Evolutionary conservation across 192 early-diverging fungal genomes (phyloP).

Genomic region (Mortierella antarctica): DNA sequence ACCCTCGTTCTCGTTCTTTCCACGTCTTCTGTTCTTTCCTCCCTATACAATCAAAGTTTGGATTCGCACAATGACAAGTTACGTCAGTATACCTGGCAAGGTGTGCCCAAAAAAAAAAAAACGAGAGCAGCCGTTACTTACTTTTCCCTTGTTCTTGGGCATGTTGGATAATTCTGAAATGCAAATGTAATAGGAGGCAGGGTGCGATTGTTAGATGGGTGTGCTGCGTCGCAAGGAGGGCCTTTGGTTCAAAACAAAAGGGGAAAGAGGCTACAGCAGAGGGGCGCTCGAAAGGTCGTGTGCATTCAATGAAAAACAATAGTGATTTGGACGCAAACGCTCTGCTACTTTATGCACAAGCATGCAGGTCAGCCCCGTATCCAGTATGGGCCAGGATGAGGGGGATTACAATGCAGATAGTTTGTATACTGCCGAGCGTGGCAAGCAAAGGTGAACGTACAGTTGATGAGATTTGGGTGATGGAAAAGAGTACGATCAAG

Average conservation of each 20-base stretch:
- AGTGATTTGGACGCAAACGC: too few relatives aligned
- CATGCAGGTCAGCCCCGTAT: too few relatives aligned
- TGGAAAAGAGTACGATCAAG: too few relatives aligned
- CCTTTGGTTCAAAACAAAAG: too few relatives aligned
- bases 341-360: too few relatives aligned
- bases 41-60: slow-evolving; percentile 58
- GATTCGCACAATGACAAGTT: background rate
- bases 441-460: too few relatives aligned
- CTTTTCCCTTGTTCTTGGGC: slow-evolving; percentile 99
- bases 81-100: background rate
- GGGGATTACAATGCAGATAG: too few relatives aligned
- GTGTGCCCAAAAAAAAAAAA: background rate
- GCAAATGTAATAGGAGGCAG: background rate
- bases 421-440: too few relatives aligned
- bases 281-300: background rate
- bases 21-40: slow-evolving; percentile 89
- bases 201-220: background rate
- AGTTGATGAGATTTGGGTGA: too few relatives aligned
- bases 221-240: background rate
- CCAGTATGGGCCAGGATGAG: too few relatives aligned
- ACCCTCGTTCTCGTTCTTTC: slow-evolving; percentile 96
- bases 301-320: too few relatives aligned
- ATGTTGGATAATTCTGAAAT: slow-evolving; percentile 59
- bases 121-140: slow-evolving; percentile 37
- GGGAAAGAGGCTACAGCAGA: background rate